Evolutionary conservation across 192 early-diverging fungal species (phyloP).

Genomic region (Gigaspora rosea): DNA sequence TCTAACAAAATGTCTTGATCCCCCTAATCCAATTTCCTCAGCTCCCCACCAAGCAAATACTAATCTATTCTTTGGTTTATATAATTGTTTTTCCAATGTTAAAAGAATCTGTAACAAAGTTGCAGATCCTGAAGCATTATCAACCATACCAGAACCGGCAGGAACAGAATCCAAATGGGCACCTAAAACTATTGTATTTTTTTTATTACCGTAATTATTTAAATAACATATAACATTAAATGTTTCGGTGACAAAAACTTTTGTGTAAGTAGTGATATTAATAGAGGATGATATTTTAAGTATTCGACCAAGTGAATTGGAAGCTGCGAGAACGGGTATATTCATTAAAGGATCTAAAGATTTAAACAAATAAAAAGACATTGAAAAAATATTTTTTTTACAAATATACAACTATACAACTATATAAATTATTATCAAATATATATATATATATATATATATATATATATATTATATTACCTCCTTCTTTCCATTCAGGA

Average conservation of each 20-base stretch:
- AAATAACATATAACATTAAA: conserved; percentile 65
- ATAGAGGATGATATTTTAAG: conserved; percentile 34
- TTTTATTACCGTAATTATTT: conserved; percentile 44
- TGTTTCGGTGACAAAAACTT: conserved; percentile 56
- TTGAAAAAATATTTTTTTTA: not conserved
- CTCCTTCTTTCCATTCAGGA: conserved; percentile 65
- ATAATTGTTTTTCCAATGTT: conserved; percentile 47
- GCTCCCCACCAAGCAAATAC: conserved; percentile 77
- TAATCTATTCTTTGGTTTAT: conserved; percentile 55
- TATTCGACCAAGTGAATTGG: conserved; percentile 59
- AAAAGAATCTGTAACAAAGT: conserved; percentile 63
- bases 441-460: no score
- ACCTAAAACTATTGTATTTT: conserved; percentile 60
- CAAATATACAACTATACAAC: no score
- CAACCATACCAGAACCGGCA: conserved; percentile 69
- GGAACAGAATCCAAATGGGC: conserved; percentile 71
- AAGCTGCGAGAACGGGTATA: conserved; percentile 60
- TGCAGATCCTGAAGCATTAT: conserved; percentile 66
- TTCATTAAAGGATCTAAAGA: conserved; percentile 39
- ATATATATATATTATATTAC: conserved; percentile 45
- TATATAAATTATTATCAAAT: no score
- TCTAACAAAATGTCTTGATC: conserved; percentile 62
- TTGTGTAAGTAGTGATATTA: conserved; percentile 51
- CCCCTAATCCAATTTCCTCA: conserved; percentile 70
- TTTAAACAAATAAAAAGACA: not conserved